Percentiles rank a stretch among this genome's conserved stretches.
Conservation (phyloP, 176 grass and related monocot genomes). For the Hordeum marinum region DNA sequence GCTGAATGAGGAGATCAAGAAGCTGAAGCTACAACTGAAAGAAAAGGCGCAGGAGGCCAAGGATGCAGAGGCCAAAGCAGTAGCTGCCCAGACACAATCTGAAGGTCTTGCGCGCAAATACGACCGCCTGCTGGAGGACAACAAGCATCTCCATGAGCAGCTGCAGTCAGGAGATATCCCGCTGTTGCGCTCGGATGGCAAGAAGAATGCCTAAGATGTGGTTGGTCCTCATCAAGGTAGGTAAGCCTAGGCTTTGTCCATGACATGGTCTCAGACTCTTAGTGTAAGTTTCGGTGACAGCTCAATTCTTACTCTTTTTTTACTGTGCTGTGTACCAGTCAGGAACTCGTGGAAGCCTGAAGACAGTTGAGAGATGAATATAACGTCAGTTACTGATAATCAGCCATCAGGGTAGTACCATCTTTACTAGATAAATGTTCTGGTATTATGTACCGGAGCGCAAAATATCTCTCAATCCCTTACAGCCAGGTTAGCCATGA, state of each 20-base stretch:
- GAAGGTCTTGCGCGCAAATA: conserved; percentile 47
- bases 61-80: conserved; percentile 25
- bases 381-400: conserved; percentile 1
- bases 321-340: neutral
- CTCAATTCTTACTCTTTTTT: neutral
- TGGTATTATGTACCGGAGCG: neutral
- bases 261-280: neutral
- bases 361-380: neutral
- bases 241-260: neutral
- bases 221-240: neutral
- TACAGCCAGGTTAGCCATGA: neutral
- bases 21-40: conserved; percentile 35
- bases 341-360: neutral
- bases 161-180: conserved; percentile 6
- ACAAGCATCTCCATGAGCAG: conserved; percentile 50
- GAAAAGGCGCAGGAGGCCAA: conserved; percentile 34
- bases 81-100: conserved; percentile 41
- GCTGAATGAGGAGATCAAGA: conserved; percentile 41
- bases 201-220: conserved; percentile 35
- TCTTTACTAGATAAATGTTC: neutral
- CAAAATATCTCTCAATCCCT: neutral
- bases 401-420: neutral
- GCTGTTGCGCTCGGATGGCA: conserved; percentile 21
- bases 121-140: conserved; percentile 53
- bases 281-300: neutral